A percentile compares a stretch with the other conserved stretches of the same genome.
Evolutionary conservation across 805 yeast species (phyloP).

Genomic region (Sugiyamaella americana): DNA sequence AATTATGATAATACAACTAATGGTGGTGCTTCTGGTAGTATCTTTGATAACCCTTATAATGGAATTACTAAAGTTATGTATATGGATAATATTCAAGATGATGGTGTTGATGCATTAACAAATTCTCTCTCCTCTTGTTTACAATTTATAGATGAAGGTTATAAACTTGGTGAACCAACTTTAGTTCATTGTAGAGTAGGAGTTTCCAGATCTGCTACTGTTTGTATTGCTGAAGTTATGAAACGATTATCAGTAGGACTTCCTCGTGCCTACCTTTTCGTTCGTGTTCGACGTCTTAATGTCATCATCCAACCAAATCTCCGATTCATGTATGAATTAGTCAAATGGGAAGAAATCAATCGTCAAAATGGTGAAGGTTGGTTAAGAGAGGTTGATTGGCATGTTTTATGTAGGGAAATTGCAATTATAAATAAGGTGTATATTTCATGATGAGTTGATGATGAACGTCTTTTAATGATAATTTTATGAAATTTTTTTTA

Average conservation of each 20-base stretch:
- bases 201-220: constrained; percentile 90
- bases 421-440: constrained; percentile 68
- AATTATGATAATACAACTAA: constrained; percentile 16
- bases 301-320: constrained; percentile 92
- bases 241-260: constrained; percentile 58
- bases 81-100: constrained; percentile 76
- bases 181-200: constrained; percentile 94
- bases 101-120: constrained; percentile 77
- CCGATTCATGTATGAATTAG: constrained; percentile 83
- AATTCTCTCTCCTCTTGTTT: constrained; percentile 57
- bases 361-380: constrained; percentile 23
- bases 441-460: constrained; percentile 28
- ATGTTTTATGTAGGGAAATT: constrained; percentile 75
- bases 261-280: constrained; percentile 77
- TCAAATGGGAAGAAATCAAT: constrained; percentile 54
- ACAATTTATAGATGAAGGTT: constrained; percentile 55
- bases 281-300: constrained; percentile 83
- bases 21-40: neutral
- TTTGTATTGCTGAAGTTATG: constrained; percentile 94
- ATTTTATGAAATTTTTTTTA: constrained; percentile 6
- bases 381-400: constrained; percentile 80
- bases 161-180: constrained; percentile 40
- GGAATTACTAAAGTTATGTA: constrained; percentile 48
- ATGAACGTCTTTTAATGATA: constrained; percentile 17
- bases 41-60: constrained; percentile 12